phyloP scores from a whole-genome alignment of 2,329 filamentous ascomycete species.

The Colletotrichum gloeosporioides region DNA sequence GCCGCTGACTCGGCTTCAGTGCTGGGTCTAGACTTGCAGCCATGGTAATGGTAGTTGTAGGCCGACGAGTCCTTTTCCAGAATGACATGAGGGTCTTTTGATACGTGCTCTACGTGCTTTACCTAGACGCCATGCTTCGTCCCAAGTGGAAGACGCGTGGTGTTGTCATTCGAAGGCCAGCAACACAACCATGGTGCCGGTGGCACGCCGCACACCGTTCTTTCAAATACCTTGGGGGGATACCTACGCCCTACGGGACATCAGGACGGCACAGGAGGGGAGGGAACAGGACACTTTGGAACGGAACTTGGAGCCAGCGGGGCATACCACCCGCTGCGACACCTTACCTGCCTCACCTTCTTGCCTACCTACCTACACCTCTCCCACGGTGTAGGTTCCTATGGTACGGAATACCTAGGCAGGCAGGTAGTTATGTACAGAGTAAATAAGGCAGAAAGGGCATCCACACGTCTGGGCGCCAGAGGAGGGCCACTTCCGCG shows the following conservation, averaged over 20 bases:
- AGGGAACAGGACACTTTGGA: not conserved
- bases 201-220: not conserved
- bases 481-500: not conserved
- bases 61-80: not conserved
- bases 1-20: not conserved
- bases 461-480: not conserved
- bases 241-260: not conserved
- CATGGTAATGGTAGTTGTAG: not conserved
- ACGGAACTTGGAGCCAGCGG: not conserved
- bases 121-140: not conserved
- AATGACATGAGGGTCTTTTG: not conserved
- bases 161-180: not conserved
- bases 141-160: not conserved
- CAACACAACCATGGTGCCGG: not conserved
- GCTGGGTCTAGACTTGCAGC: not conserved
- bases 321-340: not conserved
- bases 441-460: not conserved
- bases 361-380: not conserved
- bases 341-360: not conserved
- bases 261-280: not conserved
- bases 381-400: too few relatives aligned
- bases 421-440: not conserved
- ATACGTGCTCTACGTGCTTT: not conserved
- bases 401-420: not conserved
- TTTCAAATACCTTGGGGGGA: not conserved